Evolutionary conservation across 2,329 filamentous ascomycete genomes (phyloP).

Genomic region (Scedosporium apiospermum): DNA sequence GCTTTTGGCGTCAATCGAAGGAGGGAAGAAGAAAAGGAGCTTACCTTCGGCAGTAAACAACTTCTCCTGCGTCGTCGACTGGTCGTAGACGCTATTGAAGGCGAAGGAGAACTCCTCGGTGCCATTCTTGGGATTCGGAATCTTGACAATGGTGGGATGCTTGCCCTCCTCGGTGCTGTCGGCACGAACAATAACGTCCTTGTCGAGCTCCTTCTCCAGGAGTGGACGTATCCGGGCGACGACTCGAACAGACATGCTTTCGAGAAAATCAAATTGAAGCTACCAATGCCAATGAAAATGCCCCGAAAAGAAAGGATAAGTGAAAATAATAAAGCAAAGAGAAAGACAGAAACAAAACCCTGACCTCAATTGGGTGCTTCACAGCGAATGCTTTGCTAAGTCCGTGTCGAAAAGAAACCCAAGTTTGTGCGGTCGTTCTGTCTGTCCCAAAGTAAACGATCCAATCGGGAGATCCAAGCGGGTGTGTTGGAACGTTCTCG

Average conservation of each 20-base stretch:
- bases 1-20: background rate
- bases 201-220: constrained; percentile 74
- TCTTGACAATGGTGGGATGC: constrained; percentile 64
- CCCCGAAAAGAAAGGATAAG: background rate
- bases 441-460: background rate
- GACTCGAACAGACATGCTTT: constrained; percentile 62
- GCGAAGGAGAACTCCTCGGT: constrained; percentile 86
- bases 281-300: constrained; percentile 3
- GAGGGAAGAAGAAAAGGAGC: constrained; percentile 14
- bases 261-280: background rate
- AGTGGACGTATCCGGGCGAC: constrained; percentile 86
- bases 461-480: background rate
- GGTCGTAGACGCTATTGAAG: constrained; percentile 88
- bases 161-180: constrained; percentile 52
- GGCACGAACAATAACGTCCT: constrained; percentile 73
- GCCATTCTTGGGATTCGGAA: constrained; percentile 90
- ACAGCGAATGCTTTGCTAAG: background rate
- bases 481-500: background rate
- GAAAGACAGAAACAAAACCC: background rate
- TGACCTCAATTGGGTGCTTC: background rate
- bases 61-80: constrained; percentile 69
- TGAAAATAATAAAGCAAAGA: background rate
- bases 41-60: constrained; percentile 83
- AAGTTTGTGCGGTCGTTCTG: background rate
- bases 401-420: constrained; percentile 1